A percentile compares a stretch with the other conserved stretches of the same genome.
Conservation (phyloP, 2,329 filamentous ascomycete genomes). For the Cladosporium cucumerinum region DNA sequence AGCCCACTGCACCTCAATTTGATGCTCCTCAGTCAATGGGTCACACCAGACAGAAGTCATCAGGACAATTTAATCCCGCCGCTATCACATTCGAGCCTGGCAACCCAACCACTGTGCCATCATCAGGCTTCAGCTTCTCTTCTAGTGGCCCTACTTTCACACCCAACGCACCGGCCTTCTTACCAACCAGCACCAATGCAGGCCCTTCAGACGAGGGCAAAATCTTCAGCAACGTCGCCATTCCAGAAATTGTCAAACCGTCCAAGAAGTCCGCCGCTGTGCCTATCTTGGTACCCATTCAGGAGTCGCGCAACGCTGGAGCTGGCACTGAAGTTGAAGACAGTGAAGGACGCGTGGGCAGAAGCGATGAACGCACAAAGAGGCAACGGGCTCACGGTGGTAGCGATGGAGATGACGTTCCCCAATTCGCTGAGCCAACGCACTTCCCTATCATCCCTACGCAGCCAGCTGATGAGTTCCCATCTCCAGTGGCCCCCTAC, state of each 20-base stretch:
- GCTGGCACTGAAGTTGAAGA: constrained; percentile 48
- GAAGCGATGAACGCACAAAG: constrained; percentile 69
- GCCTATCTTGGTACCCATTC: constrained; percentile 62
- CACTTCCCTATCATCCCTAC: constrained; percentile 25
- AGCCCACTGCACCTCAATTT: background rate
- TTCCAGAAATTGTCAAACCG: constrained; percentile 64
- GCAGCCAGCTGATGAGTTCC: constrained; percentile 24
- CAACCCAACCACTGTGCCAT: constrained; percentile 25
- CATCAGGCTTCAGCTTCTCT: constrained; percentile 38
- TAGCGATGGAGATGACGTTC: constrained; percentile 68
- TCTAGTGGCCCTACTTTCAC: constrained; percentile 28
- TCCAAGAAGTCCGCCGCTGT: constrained; percentile 76
- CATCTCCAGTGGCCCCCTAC: constrained; percentile 15
- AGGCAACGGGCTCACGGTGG: constrained; percentile 63
- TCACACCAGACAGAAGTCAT: constrained; percentile 29
- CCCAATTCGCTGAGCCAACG: constrained; percentile 63
- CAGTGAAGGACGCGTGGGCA: constrained; percentile 59
- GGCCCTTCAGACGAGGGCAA: constrained; percentile 32
- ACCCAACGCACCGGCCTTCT: constrained; percentile 26
- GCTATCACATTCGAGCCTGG: constrained; percentile 38
- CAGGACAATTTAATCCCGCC: constrained; percentile 59
- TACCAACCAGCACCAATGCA: constrained; percentile 35
- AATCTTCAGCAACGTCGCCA: constrained; percentile 48
- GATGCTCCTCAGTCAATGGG: background rate
- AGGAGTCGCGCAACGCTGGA: constrained; percentile 22